Base-by-base conservation (phyloP, 1,284 basidiomycete genomes). In the Boletus smithii region DNA sequence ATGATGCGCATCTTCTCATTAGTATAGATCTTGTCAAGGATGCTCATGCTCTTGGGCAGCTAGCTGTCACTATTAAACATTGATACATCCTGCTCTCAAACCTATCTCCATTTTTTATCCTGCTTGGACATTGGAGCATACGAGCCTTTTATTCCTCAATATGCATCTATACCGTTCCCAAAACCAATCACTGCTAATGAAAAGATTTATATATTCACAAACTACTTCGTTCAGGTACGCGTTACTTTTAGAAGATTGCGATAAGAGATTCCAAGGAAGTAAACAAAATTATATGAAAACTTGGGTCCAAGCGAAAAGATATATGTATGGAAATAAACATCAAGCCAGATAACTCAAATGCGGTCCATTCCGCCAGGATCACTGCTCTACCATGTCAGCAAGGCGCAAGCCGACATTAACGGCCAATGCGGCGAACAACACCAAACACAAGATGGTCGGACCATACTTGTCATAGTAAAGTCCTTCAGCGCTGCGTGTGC, bases 381-480 rank as follows among this genome's bases (percentile, higher is more conserved):
- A 59, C 6, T 42, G 27, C 10, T 36, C 24, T 11, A 8, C 30
- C 71, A 80, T 73, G 57, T 81, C 77, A 4, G 70, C 64, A 31
- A 75, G 57, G 48, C 86, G 69, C 59, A 89, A 59, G 29, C 74
- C 83, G 51, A 95, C 77, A 62, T 95, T 95, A 56, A 87, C 80
- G 40, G 80, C 75, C 36, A 95, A 69, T 36, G 90, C 88, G 14
- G 73, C 72, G 47, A 91, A 76, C 40, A 97, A 68, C 20, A 85
- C 75, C 10, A 81, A 59, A 54, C 88, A 91, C 18, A 97, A 72
- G 2, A 85, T 62, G 2, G 88, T 88, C 24, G 93, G 91, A 0
- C 93, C 93, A 59, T 85, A 90, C 68, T 83, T 84, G 68, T 89
- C 93, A 66, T 95, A 93, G 69, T 95, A 97, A 52, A 89, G 59